Evolutionary conservation across 148 eudicot species (phyloP), one percentile per base, ranked within the genome.

Genomic region (Vaccinium myrtillus): DNA sequence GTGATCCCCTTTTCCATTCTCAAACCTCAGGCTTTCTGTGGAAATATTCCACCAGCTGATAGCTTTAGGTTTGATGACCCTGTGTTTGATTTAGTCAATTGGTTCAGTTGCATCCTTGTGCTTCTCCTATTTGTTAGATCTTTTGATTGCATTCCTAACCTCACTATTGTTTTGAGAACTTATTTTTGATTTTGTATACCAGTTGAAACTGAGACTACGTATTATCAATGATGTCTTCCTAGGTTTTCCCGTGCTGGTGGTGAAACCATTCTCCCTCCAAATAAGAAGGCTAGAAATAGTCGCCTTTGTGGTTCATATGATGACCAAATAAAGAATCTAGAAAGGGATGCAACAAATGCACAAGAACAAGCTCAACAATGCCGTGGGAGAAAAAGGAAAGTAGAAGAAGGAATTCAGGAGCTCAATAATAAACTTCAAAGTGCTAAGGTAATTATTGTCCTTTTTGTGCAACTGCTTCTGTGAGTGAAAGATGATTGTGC

Each of bases 221-320:
- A 19, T 39, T 61, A 11, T 61, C 81, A 14, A 82, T 58, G 21
- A 19, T 70, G 67, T 61, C 43, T 59, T 86, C 36, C 39, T 83
- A 97, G 99, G 99, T 97, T 97, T 89, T 94, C 91, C 79, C 99
- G 99, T 75, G 93, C 93, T 78, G 87, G 93, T 83, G 93, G 92
- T 83, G 93, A 97, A 85, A 94, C 98, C 30, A 87, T 90, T 87
- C 96, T 97, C 83, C 99, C 99, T 55, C 98, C 98, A 21, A 87
- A 89, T 87, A 95, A 86, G 90, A 88, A 81, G 85, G 80, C 83
- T 48, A 89, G 95, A 89, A 77, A 87, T 83, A 86, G 89, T 48
- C 93, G 99, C 53, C 96, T 97, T 56, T 93, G 91, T 89, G 90
- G 93, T 83, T 94, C 99, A 10, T 97, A 88, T 91, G 98, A 92